phyloP scores from a whole-genome alignment of 345 rosid species.

The Laguncularia racemosa region DNA sequence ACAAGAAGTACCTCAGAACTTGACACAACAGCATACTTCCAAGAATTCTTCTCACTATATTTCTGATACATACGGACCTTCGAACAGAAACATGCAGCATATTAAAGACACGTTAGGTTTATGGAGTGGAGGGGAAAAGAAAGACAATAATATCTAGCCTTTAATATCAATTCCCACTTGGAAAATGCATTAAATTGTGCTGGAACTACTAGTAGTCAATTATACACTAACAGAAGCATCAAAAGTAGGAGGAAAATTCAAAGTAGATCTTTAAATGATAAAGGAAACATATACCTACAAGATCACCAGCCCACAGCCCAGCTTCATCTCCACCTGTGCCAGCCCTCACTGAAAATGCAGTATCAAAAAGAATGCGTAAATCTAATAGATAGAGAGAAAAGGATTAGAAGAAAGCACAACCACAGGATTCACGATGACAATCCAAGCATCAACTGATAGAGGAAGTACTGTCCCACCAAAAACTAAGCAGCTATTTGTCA shows the following conservation, averaged over 20 bases:
- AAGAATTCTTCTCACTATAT: constrained; percentile 78
- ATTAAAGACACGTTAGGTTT: constrained; percentile 5
- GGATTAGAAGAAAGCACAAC: background rate
- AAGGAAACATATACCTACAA: constrained; percentile 94
- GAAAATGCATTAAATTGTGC: too few relatives aligned
- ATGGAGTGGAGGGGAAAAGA: constrained; percentile 5
- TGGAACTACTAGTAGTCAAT: too few relatives aligned
- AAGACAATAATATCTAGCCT: background rate
- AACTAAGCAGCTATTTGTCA: too few relatives aligned
- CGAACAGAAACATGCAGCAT: constrained; percentile 11
- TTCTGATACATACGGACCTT: constrained; percentile 89
- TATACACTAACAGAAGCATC: background rate
- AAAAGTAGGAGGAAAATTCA: constrained; percentile 2
- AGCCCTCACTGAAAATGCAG: constrained; percentile 64
- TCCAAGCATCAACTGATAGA: too few relatives aligned
- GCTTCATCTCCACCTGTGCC: constrained; percentile 99
- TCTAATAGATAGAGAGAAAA: background rate
- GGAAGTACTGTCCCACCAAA: too few relatives aligned
- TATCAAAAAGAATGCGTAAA: constrained; percentile 3
- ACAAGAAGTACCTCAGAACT: constrained; percentile 60
- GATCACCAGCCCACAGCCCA: constrained; percentile 99
- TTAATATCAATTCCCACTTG: too few relatives aligned
- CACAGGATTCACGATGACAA: background rate
- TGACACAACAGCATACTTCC: constrained; percentile 56
- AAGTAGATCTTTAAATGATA: constrained; percentile 21